Evolutionary conservation across 176 grass and related monocot species (phyloP).

Genomic region (Secale cereale): DNA sequence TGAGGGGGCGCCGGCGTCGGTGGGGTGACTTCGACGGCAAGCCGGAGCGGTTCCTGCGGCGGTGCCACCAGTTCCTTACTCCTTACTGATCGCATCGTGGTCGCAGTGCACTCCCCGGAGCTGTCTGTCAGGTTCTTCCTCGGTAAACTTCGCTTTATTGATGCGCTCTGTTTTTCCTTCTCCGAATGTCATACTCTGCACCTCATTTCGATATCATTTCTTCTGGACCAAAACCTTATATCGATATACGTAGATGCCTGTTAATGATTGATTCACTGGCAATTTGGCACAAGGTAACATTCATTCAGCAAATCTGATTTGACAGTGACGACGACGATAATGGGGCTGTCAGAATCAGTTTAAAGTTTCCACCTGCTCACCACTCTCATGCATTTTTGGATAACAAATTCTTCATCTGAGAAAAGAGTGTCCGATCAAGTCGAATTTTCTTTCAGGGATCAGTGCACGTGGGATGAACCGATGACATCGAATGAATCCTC

Average conservation of each 20-base stretch:
- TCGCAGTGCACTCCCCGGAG: neutral
- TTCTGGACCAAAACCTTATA: neutral
- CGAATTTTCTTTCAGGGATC: neutral
- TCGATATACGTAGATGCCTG: neutral
- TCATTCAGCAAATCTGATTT: neutral
- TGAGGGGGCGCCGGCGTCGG: neutral
- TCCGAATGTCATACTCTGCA: neutral
- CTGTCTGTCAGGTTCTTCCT: neutral
- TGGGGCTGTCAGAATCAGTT: too few relatives aligned
- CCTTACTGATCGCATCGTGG: neutral
- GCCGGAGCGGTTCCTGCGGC: neutral
- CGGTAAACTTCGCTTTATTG: neutral
- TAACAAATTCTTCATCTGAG: neutral
- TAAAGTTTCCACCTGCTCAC: neutral
- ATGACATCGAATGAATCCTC: conserved; percentile 42
- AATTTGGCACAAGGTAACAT: neutral
- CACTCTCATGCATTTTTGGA: neutral
- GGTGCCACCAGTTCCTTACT: neutral
- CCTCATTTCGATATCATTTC: neutral
- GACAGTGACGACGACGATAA: neutral
- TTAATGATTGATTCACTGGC: neutral
- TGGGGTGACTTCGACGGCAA: neutral
- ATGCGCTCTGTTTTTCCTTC: neutral
- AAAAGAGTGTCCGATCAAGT: neutral
- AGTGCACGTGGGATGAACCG: neutral